A percentile compares a stretch with the other conserved stretches of the same genome.
phyloP scores from a whole-genome alignment of 768 basidiomycete species.

The Mrakia gelida region DNA sequence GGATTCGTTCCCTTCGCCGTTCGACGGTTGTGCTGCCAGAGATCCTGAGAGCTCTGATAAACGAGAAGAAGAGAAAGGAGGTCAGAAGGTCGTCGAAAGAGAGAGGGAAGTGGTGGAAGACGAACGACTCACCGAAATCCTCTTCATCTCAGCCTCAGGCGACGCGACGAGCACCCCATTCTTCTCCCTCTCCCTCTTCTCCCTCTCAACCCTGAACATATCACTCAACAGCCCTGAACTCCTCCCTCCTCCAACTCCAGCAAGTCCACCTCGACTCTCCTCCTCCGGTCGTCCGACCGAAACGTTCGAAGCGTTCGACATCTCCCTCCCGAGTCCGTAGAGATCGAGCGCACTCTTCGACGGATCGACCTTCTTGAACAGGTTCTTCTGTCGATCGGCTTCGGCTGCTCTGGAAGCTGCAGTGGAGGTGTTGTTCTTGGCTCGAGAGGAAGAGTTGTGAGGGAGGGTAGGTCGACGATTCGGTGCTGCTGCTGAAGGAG shows the following conservation, averaged over 20 bases:
- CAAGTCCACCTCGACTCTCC: neutral
- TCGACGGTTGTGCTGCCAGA: slow-evolving; percentile 21
- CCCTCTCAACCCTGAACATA: slow-evolving; percentile 32
- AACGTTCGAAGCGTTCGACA: neutral
- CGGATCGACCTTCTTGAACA: slow-evolving; percentile 30
- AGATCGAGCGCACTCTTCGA: slow-evolving; percentile 30
- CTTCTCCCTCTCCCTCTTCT: slow-evolving; percentile 26
- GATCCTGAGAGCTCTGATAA: slow-evolving; percentile 25
- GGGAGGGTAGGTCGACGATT: neutral
- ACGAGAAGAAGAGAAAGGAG: neutral
- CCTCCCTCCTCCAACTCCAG: slow-evolving; percentile 25
- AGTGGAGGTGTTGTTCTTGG: neutral
- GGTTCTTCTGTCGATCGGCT: slow-evolving; percentile 27
- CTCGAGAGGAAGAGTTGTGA: neutral
- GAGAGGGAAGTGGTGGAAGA: neutral
- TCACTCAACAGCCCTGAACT: slow-evolving; percentile 33
- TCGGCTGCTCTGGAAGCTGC: slow-evolving; percentile 15
- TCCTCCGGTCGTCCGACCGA: neutral
- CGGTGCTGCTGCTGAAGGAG: neutral
- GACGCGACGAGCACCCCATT: neutral
- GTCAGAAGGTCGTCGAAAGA: neutral
- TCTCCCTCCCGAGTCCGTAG: slow-evolving; percentile 24
- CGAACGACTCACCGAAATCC: neutral
- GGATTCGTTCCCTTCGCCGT: neutral
- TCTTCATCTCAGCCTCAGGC: neutral